Percentiles rank a stretch among this genome's conserved stretches.
phyloP scores from a whole-genome alignment of 2,329 filamentous ascomycete species.

The Alternaria tenuissima region DNA sequence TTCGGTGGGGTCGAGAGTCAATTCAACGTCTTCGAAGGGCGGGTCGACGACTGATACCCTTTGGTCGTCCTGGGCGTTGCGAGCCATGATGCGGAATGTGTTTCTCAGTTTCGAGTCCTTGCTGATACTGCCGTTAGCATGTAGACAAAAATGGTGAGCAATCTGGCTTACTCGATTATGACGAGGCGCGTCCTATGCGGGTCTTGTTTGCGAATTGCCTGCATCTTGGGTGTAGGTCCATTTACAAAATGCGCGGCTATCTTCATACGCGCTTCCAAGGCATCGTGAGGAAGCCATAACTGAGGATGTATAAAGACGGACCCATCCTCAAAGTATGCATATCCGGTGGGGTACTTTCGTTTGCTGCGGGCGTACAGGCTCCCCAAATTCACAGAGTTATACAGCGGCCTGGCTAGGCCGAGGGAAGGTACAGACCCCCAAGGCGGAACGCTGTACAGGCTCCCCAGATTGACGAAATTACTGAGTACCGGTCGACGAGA shows the following conservation, averaged over 20 bases:
- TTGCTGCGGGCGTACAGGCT: conserved; percentile 12
- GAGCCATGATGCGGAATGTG: conserved; percentile 13
- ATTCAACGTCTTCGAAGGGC: conserved; percentile 18
- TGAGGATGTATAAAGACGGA: conserved; percentile 26
- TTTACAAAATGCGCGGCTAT: conserved; percentile 21
- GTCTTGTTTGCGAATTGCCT: conserved; percentile 8
- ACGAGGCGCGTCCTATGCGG: conserved; percentile 16
- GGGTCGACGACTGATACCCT: conserved; percentile 8
- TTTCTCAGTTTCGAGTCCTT: conserved; percentile 5
- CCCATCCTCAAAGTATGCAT: conserved; percentile 37
- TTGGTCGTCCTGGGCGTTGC: conserved; percentile 19
- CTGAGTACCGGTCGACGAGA: conserved; percentile 11
- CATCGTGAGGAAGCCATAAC: conserved; percentile 16
- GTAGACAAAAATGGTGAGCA: too few relatives aligned
- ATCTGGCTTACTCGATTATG: conserved; percentile 20
- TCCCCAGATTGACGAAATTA: conserved; percentile 25
- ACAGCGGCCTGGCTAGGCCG: neutral
- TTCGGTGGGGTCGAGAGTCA: conserved; percentile 9
- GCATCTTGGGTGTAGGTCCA: conserved; percentile 17
- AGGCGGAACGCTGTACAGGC: conserved; percentile 17
- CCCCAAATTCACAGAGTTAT: conserved; percentile 26
- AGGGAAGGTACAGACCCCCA: neutral
- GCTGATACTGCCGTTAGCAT: conserved; percentile 11
- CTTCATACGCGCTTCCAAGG: conserved; percentile 29
- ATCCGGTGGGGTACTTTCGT: conserved; percentile 10